Evolutionary conservation across 441 rosid genomes (phyloP).

Genomic region (Croton laevigatus): DNA sequence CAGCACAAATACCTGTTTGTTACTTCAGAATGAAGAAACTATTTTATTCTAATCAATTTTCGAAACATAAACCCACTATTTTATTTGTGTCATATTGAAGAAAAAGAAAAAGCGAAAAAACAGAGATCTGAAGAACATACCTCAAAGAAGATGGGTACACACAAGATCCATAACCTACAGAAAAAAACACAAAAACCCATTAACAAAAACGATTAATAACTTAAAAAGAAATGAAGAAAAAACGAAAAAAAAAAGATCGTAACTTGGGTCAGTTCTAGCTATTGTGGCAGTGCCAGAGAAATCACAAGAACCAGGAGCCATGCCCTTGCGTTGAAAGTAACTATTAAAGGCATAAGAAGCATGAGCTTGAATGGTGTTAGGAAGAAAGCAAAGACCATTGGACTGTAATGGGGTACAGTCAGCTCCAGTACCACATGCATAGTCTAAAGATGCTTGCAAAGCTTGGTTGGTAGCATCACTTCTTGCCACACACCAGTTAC

Average conservation of each 20-base stretch:
- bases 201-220: background rate
- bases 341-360: conserved; percentile 93
- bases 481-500: conserved; percentile 81
- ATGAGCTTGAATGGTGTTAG: conserved; percentile 75
- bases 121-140: conserved; percentile 29
- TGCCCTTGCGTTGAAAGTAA: conserved; percentile 60
- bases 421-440: conserved; percentile 77
- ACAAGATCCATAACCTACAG: conserved; percentile 87
- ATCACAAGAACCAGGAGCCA: conserved; percentile 89
- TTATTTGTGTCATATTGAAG: too few relatives aligned
- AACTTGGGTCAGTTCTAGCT: conserved; percentile 83
- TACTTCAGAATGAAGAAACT: conserved; percentile 9
- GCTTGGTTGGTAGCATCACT: conserved; percentile 64
- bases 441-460: conserved; percentile 67
- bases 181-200: background rate
- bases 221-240: conserved; percentile 2
- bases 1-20: background rate
- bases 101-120: background rate
- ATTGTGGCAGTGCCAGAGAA: conserved; percentile 75
- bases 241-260: conserved; percentile 7
- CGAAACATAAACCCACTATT: background rate
- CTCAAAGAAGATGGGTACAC: conserved; percentile 76
- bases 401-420: conserved; percentile 68
- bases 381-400: conserved; percentile 64
- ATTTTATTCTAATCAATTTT: conserved; percentile 3